These are phyloP conservation scores for Fusarium sp. DNA, from an alignment of 2,329 filamentous ascomycete genomes.

Conservation along the genomic window DNA sequence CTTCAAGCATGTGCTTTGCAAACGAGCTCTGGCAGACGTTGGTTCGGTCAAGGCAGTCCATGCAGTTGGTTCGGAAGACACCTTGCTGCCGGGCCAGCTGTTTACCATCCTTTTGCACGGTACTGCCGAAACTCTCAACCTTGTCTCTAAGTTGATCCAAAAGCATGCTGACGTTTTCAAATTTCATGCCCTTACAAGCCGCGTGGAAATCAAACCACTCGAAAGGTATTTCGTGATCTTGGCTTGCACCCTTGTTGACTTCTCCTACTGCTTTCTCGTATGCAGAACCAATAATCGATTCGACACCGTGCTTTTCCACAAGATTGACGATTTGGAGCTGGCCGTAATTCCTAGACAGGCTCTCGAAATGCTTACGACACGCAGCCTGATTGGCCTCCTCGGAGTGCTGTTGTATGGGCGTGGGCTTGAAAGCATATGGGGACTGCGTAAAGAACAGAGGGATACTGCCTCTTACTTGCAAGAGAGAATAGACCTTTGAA, in stretches of 20 bases:
- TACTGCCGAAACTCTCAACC: conserved; percentile 80
- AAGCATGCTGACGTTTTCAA: conserved; percentile 89
- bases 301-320: conserved; percentile 88
- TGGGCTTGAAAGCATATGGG: conserved; percentile 91
- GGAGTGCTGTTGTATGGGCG: conserved; percentile 85
- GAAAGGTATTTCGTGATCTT: conserved; percentile 64
- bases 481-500: conserved; percentile 80
- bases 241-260: conserved; percentile 72
- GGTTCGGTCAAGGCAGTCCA: conserved; percentile 97
- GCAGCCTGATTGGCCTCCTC: conserved; percentile 81
- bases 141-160: conserved; percentile 76
- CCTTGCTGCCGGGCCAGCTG: conserved; percentile 71
- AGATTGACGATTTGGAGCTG: conserved; percentile 82
- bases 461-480: conserved; percentile 91
- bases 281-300: conserved; percentile 80
- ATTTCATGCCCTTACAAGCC: conserved; percentile 95
- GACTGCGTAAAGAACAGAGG: conserved; percentile 96
- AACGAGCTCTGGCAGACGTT: conserved; percentile 96
- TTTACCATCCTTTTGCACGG: conserved; percentile 64
- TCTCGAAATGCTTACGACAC: conserved; percentile 82
- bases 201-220: conserved; percentile 99
- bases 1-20: conserved; percentile 83
- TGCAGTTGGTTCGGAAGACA: conserved; percentile 93
- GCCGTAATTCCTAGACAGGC: conserved; percentile 77
- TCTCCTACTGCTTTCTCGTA: conserved; percentile 77